Conservation (phyloP, 75 land plant genomes). For the Isoetes taiwanensis region DNA sequence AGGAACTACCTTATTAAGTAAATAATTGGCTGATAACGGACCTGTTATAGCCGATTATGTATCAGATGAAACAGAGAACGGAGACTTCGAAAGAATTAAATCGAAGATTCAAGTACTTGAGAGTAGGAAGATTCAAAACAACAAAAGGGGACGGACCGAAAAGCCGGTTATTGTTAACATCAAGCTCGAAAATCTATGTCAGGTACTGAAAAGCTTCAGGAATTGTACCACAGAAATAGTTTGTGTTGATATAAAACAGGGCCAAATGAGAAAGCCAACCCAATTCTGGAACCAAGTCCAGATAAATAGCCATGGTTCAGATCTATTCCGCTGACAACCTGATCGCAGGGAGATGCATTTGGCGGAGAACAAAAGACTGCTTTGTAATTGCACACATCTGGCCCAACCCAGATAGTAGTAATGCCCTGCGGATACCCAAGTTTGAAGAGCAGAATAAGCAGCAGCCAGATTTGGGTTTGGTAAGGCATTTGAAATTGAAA, state of each 20-base stretch:
- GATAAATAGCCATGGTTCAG: background rate
- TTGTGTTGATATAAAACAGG: slow-evolving; percentile 3
- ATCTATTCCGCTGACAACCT: slow-evolving; percentile 1
- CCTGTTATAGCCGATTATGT: too few relatives aligned
- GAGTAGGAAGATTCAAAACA: background rate
- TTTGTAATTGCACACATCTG: slow-evolving; percentile 1
- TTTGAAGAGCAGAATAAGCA: background rate
- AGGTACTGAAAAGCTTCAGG: background rate
- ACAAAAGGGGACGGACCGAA: background rate
- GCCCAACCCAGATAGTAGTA: background rate
- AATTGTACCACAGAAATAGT: slow-evolving; percentile 2
- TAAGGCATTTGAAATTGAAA: too few relatives aligned
- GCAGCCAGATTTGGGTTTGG: background rate
- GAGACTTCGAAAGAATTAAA: background rate
- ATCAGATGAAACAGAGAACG: too few relatives aligned
- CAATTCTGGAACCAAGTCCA: too few relatives aligned
- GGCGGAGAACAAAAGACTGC: background rate
- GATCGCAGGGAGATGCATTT: background rate
- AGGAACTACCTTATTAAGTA: too few relatives aligned
- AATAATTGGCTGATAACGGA: too few relatives aligned
- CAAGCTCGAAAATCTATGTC: background rate
- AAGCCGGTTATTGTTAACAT: background rate
- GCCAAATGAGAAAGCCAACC: background rate
- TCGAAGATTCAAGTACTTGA: background rate
- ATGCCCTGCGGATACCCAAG: slow-evolving; percentile 31